A percentile compares a stretch with the other conserved stretches of the same genome.
Evolutionary conservation across 352 stramenopile species (phyloP).

Genomic region (Phytophthora syringae): DNA sequence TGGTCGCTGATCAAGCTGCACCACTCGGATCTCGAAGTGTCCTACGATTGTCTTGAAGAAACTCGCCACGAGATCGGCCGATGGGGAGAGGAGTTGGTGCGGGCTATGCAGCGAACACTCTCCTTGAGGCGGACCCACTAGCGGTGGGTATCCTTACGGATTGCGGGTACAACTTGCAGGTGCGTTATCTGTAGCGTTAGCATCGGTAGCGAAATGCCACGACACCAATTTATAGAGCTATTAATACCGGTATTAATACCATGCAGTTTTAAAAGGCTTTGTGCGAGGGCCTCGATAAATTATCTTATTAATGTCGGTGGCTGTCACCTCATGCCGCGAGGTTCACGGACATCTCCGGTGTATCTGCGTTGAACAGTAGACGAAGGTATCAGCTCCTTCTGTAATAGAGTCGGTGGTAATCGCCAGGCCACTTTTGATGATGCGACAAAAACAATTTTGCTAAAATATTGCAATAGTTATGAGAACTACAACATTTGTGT

Average conservation of each 20-base stretch:
- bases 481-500: too few species aligned
- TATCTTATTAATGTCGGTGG: too few species aligned
- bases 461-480: too few species aligned
- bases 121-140: conserved; percentile 31
- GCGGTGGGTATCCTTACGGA: background rate
- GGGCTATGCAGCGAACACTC: conserved; percentile 34
- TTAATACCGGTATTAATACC: too few species aligned
- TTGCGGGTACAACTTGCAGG: conserved; percentile 18
- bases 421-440: conserved; percentile 5
- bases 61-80: conserved; percentile 41
- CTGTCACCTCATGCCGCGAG: too few species aligned
- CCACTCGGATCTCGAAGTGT: conserved; percentile 38
- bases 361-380: background rate
- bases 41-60: conserved; percentile 33
- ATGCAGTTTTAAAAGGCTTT: too few species aligned
- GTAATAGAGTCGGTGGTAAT: background rate
- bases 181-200: too few species aligned
- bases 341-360: too few species aligned
- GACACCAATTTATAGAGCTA: too few species aligned
- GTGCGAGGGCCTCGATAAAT: too few species aligned
- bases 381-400: background rate
- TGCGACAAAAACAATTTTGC: too few species aligned
- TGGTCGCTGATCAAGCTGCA: conserved; percentile 46
- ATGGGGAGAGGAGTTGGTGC: conserved; percentile 42
- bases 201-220: too few species aligned